These are phyloP conservation scores for Chrysanthemum seticuspe DNA, from an alignment of 129 eudicot genomes.

Conservation along the genomic window DNA sequence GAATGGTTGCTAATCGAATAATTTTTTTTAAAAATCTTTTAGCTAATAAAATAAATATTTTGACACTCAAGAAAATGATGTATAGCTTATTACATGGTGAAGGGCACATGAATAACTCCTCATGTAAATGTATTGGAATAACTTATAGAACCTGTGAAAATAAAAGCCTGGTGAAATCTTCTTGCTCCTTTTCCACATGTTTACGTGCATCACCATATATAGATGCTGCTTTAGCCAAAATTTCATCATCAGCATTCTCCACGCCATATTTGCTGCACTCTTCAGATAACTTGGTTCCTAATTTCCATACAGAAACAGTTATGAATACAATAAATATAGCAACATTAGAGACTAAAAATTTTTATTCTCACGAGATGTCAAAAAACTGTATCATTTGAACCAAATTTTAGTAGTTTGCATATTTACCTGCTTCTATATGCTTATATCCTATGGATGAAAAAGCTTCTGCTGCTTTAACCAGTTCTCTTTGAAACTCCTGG, in stretches of 20 bases:
- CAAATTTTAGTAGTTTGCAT: not conserved
- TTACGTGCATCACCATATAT: constrained; percentile 97
- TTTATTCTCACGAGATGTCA: not conserved
- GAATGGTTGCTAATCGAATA: not conserved
- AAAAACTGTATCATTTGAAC: not conserved
- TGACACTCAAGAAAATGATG: not conserved
- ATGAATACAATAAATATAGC: constrained; percentile 11
- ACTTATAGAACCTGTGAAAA: constrained; percentile 64
- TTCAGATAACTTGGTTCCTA: constrained; percentile 94
- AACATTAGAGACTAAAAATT: not conserved
- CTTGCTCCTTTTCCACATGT: constrained; percentile 96
- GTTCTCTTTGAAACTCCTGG: constrained; percentile 93
- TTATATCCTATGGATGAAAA: constrained; percentile 88
- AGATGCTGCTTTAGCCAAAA: constrained; percentile 82
- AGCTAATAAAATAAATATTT: no score
- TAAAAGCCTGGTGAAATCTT: constrained; percentile 72
- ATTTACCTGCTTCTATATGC: constrained; percentile 92
- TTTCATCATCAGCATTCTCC: constrained; percentile 78
- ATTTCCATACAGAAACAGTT: constrained; percentile 14
- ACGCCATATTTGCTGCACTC: constrained; percentile 90
- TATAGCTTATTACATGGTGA: not conserved
- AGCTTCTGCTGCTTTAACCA: constrained; percentile 91
- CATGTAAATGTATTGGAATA: not conserved
- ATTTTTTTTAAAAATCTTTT: not conserved
- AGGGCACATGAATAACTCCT: not conserved